Base-by-base conservation (phyloP, 441 rosid species). In the Croton laevigatus region DNA sequence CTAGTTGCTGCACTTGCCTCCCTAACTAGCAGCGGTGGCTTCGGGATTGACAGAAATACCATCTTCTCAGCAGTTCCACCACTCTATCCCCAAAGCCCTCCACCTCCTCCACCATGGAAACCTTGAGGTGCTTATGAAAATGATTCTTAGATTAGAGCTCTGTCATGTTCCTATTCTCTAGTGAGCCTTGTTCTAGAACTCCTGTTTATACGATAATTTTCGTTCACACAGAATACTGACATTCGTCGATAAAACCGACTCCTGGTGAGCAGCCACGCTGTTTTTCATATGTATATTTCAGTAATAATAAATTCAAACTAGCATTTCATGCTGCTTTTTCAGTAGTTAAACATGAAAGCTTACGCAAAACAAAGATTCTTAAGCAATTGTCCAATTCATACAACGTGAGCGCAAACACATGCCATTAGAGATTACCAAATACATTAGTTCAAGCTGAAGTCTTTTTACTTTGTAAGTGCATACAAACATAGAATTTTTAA, bases 81-180 rank as follows among this genome's bases (percentile, higher is more conserved):
- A 5, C 87, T 91, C 53, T 89, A 86, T 51, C 83, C 97, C 9
- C 78, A 76, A 11, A 62, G 32, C 52, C 88, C 95, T 22, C 96
- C 98, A 1, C 91, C 95, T 0, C 91, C 98, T 9, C 79, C 89
- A 13, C 86, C 87, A 0, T 93, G 98, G 98, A 89, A 20, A 66
- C 98, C 98, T 65, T 91, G 68, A 90, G 16, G 61, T 69, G 46
- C 27, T 51, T 20, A 27, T 23, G 11, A 17, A n/a, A 23, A 44
- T 53, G 14, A 68, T 32, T 22, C 17, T 44, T 46, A 46, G 16
- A 19, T n/a, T 0, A 3, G 19, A 3, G 27, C 9, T 53, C 4
- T 10, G 32, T 53, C 8, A 17, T 27, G 20, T 20, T 19, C 58
- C 58, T 20, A 6, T 7, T n/a, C 22, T 11, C 8, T 11, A 57